phyloP scores from a whole-genome alignment of 2,329 filamentous ascomycete species.

The Aspergillus felis region DNA sequence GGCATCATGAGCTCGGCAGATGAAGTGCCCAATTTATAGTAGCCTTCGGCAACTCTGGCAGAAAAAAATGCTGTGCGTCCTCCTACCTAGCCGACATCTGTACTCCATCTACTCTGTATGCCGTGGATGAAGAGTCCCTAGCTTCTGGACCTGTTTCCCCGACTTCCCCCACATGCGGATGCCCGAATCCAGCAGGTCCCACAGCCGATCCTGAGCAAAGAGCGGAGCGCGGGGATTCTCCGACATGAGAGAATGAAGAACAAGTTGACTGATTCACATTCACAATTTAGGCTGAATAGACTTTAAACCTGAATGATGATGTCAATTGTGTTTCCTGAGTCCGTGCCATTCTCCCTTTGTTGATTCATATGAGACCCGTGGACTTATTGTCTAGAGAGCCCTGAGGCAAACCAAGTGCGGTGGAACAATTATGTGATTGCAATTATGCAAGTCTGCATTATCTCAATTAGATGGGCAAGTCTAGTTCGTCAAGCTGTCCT shows the following conservation, averaged over 20 bases:
- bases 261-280: neutral
- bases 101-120: conserved; percentile 2
- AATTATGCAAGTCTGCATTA: no score
- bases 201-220: conserved; percentile 17
- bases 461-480: no score
- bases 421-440: no score
- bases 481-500: no score
- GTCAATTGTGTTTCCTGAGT: neutral
- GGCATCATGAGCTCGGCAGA: neutral
- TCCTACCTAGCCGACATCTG: neutral
- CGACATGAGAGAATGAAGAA: neutral
- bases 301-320: neutral
- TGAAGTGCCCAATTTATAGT: conserved; percentile 6
- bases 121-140: conserved; percentile 1
- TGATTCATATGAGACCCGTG: no score
- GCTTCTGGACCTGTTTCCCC: neutral
- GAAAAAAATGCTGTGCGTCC: neutral
- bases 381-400: no score
- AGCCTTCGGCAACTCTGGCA: neutral
- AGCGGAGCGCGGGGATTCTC: conserved; percentile 9
- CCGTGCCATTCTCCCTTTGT: no score
- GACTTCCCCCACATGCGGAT: conserved; percentile 5
- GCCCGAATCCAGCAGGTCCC: conserved; percentile 16
- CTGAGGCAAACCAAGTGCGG: no score
- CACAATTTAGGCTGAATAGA: conserved; percentile 6